Percentiles rank a stretch among this genome's conserved stretches.
Evolutionary conservation across 2,329 filamentous ascomycete species (phyloP).

Genomic region (Daldinia sp.): DNA sequence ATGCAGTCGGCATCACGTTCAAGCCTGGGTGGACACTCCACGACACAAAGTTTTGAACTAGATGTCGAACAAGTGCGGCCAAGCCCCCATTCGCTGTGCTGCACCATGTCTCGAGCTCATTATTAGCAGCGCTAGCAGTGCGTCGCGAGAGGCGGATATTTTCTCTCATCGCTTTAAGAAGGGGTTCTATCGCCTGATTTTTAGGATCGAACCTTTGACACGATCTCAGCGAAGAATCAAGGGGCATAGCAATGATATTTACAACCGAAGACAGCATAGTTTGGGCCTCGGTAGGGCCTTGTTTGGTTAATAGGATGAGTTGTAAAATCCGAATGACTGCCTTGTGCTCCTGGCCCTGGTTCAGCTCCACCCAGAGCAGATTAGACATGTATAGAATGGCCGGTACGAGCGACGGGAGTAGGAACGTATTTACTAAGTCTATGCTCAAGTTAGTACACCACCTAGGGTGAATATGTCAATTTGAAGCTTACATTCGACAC

Average conservation of each 20-base stretch:
- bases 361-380: conserved; percentile 72
- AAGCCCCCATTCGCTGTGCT: conserved; percentile 64
- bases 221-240: conserved; percentile 72
- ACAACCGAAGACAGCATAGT: conserved; percentile 76
- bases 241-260: conserved; percentile 72
- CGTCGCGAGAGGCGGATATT: conserved; percentile 66
- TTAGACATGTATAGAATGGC: conserved; percentile 76
- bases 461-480: conserved; percentile 11
- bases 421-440: conserved; percentile 81
- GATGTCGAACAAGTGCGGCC: conserved; percentile 64
- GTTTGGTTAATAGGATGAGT: conserved; percentile 73
- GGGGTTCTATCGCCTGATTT: conserved; percentile 73
- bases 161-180: conserved; percentile 71
- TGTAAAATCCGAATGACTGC: conserved; percentile 76
- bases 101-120: conserved; percentile 75
- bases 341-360: conserved; percentile 63
- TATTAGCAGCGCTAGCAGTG: conserved; percentile 67
- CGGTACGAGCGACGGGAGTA: conserved; percentile 79
- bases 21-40: conserved; percentile 70
- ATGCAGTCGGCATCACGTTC: conserved; percentile 67
- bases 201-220: conserved; percentile 73
- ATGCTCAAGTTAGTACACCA: conserved; percentile 14
- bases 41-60: conserved; percentile 68
- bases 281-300: conserved; percentile 75
- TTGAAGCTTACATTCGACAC: conserved; percentile 72